Conservation (phyloP, 371 early-diverging fungal genomes). For the Saksenaea oblongispora region DNA sequence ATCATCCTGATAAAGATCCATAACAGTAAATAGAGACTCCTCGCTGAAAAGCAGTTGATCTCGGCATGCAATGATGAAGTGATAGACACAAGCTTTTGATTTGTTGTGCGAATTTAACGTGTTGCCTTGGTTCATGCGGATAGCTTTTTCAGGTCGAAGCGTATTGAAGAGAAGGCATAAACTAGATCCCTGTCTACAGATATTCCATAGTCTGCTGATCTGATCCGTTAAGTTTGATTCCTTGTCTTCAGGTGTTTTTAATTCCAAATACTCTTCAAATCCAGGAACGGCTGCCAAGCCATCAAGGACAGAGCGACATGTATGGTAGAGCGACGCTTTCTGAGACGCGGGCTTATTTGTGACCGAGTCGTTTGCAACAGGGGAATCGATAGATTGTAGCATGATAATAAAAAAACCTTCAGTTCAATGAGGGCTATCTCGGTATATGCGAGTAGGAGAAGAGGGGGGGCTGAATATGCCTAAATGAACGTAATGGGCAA, state of each 20-base stretch:
- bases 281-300: conserved; percentile 60
- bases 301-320: conserved; percentile 60
- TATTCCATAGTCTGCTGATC: conserved; percentile 82
- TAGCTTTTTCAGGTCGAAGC: conserved; percentile 58
- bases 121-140: conserved; percentile 50
- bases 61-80: conserved; percentile 74
- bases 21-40: conserved; percentile 80
- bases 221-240: conserved; percentile 56
- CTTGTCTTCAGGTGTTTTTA: conserved; percentile 8
- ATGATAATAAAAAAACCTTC: background rate
- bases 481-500: conserved; percentile 4
- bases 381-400: background rate
- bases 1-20: conserved; percentile 89
- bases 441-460: background rate
- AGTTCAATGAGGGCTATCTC: conserved; percentile 1
- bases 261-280: conserved; percentile 54
- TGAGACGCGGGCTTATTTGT: conserved; percentile 32
- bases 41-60: conserved; percentile 68
- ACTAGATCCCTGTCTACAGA: conserved; percentile 87
- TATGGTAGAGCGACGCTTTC: conserved; percentile 64
- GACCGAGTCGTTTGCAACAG: conserved; percentile 1
- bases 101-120: conserved; percentile 57
- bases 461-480: background rate
- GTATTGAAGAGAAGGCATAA: conserved; percentile 83
- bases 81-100: conserved; percentile 77